These are phyloP conservation scores for Poronia punctata DNA, from an alignment of 495 filamentous ascomycete genomes.

Conservation along the genomic window DNA sequence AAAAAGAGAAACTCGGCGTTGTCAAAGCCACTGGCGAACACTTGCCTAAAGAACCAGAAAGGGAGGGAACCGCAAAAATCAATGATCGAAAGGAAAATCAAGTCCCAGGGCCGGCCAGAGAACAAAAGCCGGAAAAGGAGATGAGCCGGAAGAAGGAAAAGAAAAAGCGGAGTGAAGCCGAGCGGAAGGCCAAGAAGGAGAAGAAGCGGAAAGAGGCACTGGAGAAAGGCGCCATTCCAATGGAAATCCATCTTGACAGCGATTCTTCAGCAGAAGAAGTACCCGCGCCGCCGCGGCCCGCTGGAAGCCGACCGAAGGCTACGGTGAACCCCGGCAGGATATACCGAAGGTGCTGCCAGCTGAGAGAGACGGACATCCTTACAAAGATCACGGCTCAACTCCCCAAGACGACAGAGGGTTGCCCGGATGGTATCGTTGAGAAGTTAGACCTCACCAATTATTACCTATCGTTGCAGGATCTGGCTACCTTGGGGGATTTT, in stretches of 20 bases:
- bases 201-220: constrained; percentile 71
- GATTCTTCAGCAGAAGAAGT: constrained; percentile 35
- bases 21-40: constrained; percentile 38
- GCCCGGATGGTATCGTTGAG: constrained; percentile 62
- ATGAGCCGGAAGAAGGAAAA: constrained; percentile 73
- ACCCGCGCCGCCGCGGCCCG: constrained; percentile 18
- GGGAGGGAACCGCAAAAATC: constrained; percentile 15
- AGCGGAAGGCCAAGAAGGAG: constrained; percentile 79
- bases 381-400: constrained; percentile 86
- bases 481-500: constrained; percentile 85
- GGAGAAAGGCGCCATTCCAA: constrained; percentile 71
- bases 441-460: constrained; percentile 80
- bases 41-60: constrained; percentile 25
- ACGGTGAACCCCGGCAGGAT: constrained; percentile 90
- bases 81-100: constrained; percentile 25
- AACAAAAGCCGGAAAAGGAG: constrained; percentile 36
- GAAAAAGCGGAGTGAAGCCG: constrained; percentile 84
- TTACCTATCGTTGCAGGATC: constrained; percentile 71
- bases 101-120: constrained; percentile 19
- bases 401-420: constrained; percentile 53
- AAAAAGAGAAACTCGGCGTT: constrained; percentile 42
- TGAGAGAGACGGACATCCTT: constrained; percentile 83
- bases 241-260: constrained; percentile 63
- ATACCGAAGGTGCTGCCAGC: constrained; percentile 89
- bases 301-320: constrained; percentile 58